These are phyloP conservation scores for Sherardia arvensis DNA, from an alignment of 257 asterid species.

Conservation along the genomic window DNA sequence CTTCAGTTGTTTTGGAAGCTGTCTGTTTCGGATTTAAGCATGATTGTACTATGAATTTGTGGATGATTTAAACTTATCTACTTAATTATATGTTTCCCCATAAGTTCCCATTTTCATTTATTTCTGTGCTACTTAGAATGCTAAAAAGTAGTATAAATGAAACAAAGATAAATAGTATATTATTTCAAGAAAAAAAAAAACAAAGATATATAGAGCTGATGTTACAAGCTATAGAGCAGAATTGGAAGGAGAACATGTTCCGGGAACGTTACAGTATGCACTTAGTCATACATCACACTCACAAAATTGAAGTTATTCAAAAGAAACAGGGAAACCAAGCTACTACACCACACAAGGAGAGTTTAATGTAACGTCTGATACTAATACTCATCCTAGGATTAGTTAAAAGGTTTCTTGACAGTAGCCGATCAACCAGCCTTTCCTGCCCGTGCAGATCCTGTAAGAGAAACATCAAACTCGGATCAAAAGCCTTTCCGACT, in stretches of 20 bases:
- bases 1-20: neutral
- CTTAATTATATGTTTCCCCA: neutral
- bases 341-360: neutral
- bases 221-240: slow-evolving; percentile 11
- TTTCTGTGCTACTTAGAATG: too few species aligned
- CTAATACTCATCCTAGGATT: neutral
- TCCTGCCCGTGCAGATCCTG: slow-evolving; percentile 6
- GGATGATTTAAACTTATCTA: neutral
- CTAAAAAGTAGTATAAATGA: too few species aligned
- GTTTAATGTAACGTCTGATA: neutral
- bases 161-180: too few species aligned
- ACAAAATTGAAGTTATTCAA: neutral
- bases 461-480: neutral
- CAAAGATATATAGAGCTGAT: neutral
- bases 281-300: slow-evolving; percentile 24
- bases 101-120: too few species aligned
- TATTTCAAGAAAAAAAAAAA: too few species aligned
- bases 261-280: slow-evolving; percentile 21
- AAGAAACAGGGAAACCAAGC: neutral
- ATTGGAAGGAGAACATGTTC: slow-evolving; percentile 18
- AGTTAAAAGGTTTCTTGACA: neutral
- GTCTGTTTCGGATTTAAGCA: neutral
- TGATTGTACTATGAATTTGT: neutral
- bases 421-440: slow-evolving; percentile 6
- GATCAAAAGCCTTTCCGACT: neutral